Evolutionary conservation across 2,329 filamentous ascomycete genomes (phyloP).

Genomic region (Aspergillus candidus): DNA sequence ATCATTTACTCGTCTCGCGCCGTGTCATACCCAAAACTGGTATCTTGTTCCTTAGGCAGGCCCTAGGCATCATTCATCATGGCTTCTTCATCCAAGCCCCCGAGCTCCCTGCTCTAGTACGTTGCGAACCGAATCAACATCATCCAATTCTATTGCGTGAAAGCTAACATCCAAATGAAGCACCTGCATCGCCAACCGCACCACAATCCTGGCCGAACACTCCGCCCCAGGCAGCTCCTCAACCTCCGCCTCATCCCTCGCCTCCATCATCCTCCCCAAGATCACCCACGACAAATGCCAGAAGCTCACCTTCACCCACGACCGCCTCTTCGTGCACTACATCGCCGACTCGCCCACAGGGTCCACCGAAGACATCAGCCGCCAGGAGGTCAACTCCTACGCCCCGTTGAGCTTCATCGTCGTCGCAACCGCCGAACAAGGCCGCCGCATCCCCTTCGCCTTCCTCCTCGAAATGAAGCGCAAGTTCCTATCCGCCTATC

Average conservation of each 20-base stretch:
- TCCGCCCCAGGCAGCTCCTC: conserved; percentile 77
- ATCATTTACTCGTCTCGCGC: background rate
- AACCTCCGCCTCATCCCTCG: conserved; percentile 80
- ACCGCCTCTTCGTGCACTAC: conserved; percentile 90
- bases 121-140: conserved; percentile 26
- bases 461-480: conserved; percentile 87
- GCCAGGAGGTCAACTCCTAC: conserved; percentile 50
- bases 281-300: conserved; percentile 74
- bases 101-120: conserved; percentile 69
- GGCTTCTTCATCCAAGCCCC: conserved; percentile 63
- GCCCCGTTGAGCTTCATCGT: conserved; percentile 89
- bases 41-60: background rate
- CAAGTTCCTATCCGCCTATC: conserved; percentile 70
- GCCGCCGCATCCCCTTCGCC: conserved; percentile 84
- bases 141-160: background rate
- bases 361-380: conserved; percentile 27
- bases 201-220: conserved; percentile 89
- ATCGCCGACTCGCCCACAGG: conserved; percentile 75
- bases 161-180: conserved; percentile 41
- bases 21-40: background rate
- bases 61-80: conserved; percentile 38
- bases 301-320: conserved; percentile 92
- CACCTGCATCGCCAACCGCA: conserved; percentile 89
- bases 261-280: conserved; percentile 90
- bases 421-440: conserved; percentile 72